A percentile compares a stretch with the other conserved stretches of the same genome.
Evolutionary conservation across 2,329 filamentous ascomycete species (phyloP).

Genomic region (Ascochyta viciae-villosae): DNA sequence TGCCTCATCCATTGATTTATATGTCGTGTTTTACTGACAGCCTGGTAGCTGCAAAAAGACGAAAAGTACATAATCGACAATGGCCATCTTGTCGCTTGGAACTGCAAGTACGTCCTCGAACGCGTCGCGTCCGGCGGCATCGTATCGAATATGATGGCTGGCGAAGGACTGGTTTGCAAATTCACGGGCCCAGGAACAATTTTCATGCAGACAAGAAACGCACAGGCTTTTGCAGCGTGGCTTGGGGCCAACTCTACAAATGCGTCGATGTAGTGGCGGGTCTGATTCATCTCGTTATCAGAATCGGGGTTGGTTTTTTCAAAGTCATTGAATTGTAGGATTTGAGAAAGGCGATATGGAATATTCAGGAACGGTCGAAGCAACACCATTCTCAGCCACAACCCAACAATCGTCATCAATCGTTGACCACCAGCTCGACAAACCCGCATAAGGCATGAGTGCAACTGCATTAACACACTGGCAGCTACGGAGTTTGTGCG

Average conservation of each 20-base stretch:
- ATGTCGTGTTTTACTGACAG: background rate
- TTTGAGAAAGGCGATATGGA: too few species aligned
- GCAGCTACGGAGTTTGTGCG: too few species aligned
- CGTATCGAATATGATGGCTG: conserved; percentile 82
- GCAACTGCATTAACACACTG: too few species aligned
- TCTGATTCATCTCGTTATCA: too few species aligned
- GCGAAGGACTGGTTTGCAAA: conserved; percentile 91
- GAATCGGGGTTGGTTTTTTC: too few species aligned
- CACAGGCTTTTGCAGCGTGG: conserved; percentile 67
- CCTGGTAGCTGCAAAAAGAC: conserved; percentile 60
- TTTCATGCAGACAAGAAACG: conserved; percentile 91
- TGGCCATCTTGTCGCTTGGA: conserved; percentile 94
- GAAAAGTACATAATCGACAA: conserved; percentile 95
- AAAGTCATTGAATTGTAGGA: too few species aligned
- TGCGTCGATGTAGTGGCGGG: conserved; percentile 5
- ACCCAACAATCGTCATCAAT: too few species aligned
- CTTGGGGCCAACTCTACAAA: conserved; percentile 43
- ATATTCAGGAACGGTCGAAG: too few species aligned
- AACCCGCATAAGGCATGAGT: too few species aligned
- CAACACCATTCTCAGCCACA: too few species aligned
- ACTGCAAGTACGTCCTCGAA: conserved; percentile 91
- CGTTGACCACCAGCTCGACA: too few species aligned
- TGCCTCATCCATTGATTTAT: background rate
- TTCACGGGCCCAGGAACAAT: conserved; percentile 89
- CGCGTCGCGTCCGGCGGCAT: conserved; percentile 89